Percentiles rank a stretch among this genome's conserved stretches.
Conservation (phyloP, 1,284 basidiomycete species). For the Trichosporon faecale region DNA sequence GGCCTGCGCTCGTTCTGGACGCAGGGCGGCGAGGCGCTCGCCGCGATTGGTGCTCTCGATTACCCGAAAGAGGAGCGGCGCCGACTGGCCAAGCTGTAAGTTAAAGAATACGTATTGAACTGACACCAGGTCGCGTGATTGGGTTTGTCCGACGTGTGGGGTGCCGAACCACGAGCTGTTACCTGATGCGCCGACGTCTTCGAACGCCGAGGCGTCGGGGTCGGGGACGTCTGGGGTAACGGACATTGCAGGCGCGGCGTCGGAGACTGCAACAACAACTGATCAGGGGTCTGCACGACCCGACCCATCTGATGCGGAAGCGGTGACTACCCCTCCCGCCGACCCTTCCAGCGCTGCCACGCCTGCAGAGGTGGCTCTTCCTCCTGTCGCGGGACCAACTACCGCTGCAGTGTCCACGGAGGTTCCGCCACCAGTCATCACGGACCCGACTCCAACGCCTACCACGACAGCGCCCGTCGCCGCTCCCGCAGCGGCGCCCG, state of each 20-base stretch:
- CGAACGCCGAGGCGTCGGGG: not conserved
- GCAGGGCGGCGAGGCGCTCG: slow-evolving; percentile 80
- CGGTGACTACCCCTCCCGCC: not conserved
- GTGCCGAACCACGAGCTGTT: slow-evolving; percentile 66
- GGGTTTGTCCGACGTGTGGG: slow-evolving; percentile 74
- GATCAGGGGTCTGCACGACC: not conserved
- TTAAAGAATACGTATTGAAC: slow-evolving; percentile 16
- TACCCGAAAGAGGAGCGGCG: slow-evolving; percentile 72
- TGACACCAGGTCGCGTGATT: slow-evolving; percentile 67
- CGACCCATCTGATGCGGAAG: not conserved
- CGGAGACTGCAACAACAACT: too few relatives aligned
- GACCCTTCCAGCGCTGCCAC: not conserved
- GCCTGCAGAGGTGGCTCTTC: not conserved
- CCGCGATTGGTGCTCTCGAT: slow-evolving; percentile 84
- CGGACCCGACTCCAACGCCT: not conserved
- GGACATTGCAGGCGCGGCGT: too few relatives aligned
- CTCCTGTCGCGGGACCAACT: not conserved
- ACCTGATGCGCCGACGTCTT: slow-evolving; percentile 34
- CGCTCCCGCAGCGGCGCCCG: not conserved
- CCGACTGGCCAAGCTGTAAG: slow-evolving; percentile 73
- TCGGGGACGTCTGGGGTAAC: not conserved
- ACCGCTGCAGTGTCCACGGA: not conserved
- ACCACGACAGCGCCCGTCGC: not conserved
- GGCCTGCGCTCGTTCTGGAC: slow-evolving; percentile 90
- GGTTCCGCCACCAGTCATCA: not conserved